phyloP scores from a whole-genome alignment of 139 green algal genomes.

The Gonium pectorale region DNA sequence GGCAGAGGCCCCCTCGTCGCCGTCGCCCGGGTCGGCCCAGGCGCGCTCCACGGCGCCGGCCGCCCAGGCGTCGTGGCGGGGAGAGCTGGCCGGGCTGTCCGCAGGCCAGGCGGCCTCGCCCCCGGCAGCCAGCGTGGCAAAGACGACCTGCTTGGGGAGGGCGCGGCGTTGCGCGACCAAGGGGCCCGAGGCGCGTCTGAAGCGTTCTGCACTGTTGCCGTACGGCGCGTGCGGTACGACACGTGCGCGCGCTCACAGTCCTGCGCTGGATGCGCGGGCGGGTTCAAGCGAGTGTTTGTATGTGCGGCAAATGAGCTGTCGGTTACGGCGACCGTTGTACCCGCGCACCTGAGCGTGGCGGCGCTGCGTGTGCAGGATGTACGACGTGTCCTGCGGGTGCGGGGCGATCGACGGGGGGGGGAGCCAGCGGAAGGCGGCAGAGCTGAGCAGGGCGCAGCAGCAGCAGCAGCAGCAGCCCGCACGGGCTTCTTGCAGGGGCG shows the following conservation, averaged over 20 bases:
- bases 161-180: too few relatives aligned
- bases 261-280: too few relatives aligned
- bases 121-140: conserved; percentile 21
- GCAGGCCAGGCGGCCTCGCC: not conserved
- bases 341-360: too few relatives aligned
- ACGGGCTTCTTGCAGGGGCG: not conserved
- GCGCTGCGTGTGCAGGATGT: conserved; percentile 36
- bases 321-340: too few relatives aligned
- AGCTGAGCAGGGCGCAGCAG: not conserved
- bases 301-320: too few relatives aligned
- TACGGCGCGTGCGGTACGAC: too few relatives aligned
- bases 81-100: not conserved
- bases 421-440: not conserved
- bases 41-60: not conserved
- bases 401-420: not conserved
- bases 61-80: too few relatives aligned
- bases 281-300: too few relatives aligned
- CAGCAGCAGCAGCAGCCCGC: not conserved
- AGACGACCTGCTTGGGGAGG: not conserved
- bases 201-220: too few relatives aligned
- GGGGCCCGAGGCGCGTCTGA: too few relatives aligned
- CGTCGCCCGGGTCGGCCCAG: not conserved
- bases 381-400: conserved; percentile 26
- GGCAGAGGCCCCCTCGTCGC: not conserved
- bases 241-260: too few relatives aligned